phyloP scores from a whole-genome alignment of 2,329 filamentous ascomycete species.

The Aureobasidium sp. region DNA sequence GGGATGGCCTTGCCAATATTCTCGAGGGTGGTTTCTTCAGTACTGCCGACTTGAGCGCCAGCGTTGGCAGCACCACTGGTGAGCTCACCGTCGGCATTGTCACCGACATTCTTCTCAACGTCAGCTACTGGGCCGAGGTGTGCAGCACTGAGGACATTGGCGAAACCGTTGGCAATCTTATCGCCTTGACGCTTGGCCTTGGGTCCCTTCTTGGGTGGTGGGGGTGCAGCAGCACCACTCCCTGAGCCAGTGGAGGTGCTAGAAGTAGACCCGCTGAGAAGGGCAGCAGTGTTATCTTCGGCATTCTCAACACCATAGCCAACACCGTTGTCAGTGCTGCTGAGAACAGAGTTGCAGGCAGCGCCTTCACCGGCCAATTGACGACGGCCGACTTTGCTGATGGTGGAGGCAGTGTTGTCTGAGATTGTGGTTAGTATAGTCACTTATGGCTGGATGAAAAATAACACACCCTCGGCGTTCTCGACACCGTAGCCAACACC shows the following conservation, averaged over 20 bases:
- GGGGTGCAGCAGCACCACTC: neutral
- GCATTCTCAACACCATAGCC: conserved; percentile 23
- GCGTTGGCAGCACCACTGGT: conserved; percentile 19
- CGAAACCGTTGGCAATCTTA: conserved; percentile 15
- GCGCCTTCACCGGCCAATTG: conserved; percentile 23
- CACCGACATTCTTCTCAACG: conserved; percentile 6
- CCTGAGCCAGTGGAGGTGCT: neutral
- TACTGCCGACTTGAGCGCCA: conserved; percentile 18
- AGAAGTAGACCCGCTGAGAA: neutral
- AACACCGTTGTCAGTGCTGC: conserved; percentile 21
- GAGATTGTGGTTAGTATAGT: neutral
- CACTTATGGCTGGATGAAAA: fast-evolving
- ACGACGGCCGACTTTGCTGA: neutral
- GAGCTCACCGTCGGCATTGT: conserved; percentile 18
- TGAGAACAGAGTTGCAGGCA: conserved; percentile 20
- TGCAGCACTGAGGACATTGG: conserved; percentile 17
- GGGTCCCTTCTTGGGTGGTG: neutral
- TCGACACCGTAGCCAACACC: conserved; percentile 22
- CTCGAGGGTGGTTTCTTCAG: conserved; percentile 20
- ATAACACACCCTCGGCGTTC: conserved; percentile 15
- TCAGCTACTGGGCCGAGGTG: neutral
- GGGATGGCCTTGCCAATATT: conserved; percentile 16
- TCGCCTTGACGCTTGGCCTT: conserved; percentile 2
- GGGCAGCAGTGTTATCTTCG: conserved; percentile 4
- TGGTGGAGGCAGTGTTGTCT: conserved; percentile 16